Evolutionary conservation across 1,139 yeast species (phyloP).

Genomic region (Tardiomyces depauwii): DNA sequence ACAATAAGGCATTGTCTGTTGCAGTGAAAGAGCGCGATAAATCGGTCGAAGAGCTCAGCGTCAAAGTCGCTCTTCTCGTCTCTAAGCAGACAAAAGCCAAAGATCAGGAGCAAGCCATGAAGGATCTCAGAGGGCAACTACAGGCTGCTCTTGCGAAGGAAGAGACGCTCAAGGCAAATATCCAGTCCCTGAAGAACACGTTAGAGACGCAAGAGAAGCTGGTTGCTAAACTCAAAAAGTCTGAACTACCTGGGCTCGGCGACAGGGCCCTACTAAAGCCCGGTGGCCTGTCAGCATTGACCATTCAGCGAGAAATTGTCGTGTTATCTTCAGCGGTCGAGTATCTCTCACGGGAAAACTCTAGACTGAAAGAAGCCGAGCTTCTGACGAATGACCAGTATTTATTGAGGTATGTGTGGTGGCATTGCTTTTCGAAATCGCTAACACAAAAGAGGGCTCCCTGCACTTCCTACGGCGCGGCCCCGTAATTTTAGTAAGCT

Average conservation of each 20-base stretch:
- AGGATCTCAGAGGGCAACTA: background rate
- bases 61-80: background rate
- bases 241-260: background rate
- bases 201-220: background rate
- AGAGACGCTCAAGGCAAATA: background rate
- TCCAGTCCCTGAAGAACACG: background rate
- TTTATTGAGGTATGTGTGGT: too few species aligned
- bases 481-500: background rate
- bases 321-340: background rate
- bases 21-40: background rate
- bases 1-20: background rate
- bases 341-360: background rate
- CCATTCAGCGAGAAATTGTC: background rate
- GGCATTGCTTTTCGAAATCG: too few species aligned
- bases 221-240: background rate
- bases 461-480: too few species aligned
- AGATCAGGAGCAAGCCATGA: background rate
- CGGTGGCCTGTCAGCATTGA: background rate
- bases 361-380: background rate
- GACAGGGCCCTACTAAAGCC: background rate
- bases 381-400: background rate
- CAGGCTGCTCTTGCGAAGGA: background rate
- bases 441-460: too few species aligned
- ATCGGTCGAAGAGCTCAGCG: constrained; percentile 1
- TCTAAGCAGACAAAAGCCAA: background rate